phyloP scores from a whole-genome alignment of 1,139 yeast species.

The Scheffersomyces cryptocercus region DNA sequence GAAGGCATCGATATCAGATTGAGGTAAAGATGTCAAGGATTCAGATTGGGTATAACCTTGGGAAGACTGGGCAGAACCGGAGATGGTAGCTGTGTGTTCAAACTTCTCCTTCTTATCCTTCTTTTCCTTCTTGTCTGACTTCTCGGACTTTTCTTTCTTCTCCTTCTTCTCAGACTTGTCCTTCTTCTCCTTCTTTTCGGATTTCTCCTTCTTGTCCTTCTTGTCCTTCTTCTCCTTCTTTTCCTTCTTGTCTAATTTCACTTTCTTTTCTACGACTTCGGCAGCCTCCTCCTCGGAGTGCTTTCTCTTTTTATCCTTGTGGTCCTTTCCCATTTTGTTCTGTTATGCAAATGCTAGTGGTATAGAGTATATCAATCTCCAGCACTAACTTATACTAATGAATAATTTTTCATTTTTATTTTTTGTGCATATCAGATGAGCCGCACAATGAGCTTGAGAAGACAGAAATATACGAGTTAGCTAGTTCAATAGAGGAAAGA shows the following conservation, averaged over 20 bases:
- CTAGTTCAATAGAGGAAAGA: too few relatives aligned
- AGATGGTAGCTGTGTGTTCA: conserved; percentile 9
- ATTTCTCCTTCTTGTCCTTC: background rate
- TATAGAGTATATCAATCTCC: background rate
- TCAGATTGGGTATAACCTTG: conserved; percentile 31
- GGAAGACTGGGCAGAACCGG: conserved; percentile 12
- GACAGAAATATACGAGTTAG: too few relatives aligned
- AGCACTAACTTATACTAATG: background rate
- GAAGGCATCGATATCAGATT: conserved; percentile 61
- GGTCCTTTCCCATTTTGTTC: conserved; percentile 30
- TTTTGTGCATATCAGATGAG: conserved; percentile 2
- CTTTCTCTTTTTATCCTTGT: conserved; percentile 48
- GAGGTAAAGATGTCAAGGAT: conserved; percentile 37
- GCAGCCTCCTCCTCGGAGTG: conserved; percentile 26
- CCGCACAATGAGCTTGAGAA: conserved; percentile 12
- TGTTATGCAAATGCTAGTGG: conserved; percentile 1
- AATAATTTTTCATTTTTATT: conserved; percentile 2
- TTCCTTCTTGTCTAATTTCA: conserved; percentile 36
- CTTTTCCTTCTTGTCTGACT: conserved; percentile 11
- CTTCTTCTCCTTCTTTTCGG: conserved; percentile 5
- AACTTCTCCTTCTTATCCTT: conserved; percentile 10
- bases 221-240: conserved; percentile 24
- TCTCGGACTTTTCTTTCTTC: conserved; percentile 6
- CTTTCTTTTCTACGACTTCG: conserved; percentile 26
- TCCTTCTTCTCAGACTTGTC: conserved; percentile 1